Percentiles rank a stretch among this genome's conserved stretches.
phyloP scores from a whole-genome alignment of 2,329 filamentous ascomycete species.

The Gaeumannomyces sp. region DNA sequence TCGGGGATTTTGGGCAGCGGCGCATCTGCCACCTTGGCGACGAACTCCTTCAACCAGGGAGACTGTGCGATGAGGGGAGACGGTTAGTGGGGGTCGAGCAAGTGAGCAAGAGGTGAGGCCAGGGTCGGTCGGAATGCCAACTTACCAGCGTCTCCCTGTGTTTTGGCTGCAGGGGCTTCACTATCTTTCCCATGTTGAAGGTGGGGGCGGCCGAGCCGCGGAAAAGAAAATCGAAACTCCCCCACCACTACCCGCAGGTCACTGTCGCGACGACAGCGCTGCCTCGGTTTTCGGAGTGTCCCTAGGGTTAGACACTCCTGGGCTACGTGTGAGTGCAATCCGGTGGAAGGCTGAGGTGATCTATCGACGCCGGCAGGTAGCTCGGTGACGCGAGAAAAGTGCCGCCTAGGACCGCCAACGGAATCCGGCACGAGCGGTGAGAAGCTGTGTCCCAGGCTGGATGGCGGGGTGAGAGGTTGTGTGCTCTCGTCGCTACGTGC shows the following conservation, averaged over 20 bases:
- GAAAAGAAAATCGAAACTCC: conserved; percentile 37
- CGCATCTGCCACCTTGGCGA: conserved; percentile 60
- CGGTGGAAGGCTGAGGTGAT: neutral
- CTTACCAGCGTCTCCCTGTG: conserved; percentile 62
- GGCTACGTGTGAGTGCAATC: conserved; percentile 1
- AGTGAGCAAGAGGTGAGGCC: conserved; percentile 9
- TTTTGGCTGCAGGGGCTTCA: conserved; percentile 60
- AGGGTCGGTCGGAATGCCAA: conserved; percentile 11
- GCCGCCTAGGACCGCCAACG: neutral
- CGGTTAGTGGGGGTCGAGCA: conserved; percentile 7
- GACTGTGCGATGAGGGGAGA: conserved; percentile 57
- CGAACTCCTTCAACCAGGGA: conserved; percentile 77
- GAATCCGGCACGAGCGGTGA: neutral
- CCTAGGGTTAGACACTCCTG: conserved; percentile 6
- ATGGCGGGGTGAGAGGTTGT: neutral
- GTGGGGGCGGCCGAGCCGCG: conserved; percentile 54
- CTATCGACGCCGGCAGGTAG: conserved; percentile 4
- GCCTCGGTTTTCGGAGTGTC: conserved; percentile 15
- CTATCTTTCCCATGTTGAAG: conserved; percentile 62
- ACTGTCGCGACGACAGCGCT: conserved; percentile 35
- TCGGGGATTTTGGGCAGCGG: conserved; percentile 71
- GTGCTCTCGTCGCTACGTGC: neutral
- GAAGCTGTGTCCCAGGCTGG: neutral
- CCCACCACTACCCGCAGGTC: conserved; percentile 49
- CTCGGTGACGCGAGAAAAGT: neutral